These are phyloP conservation scores for Tylopilus subfusipes DNA, from an alignment of 768 basidiomycete genomes.

Conservation along the genomic window DNA sequence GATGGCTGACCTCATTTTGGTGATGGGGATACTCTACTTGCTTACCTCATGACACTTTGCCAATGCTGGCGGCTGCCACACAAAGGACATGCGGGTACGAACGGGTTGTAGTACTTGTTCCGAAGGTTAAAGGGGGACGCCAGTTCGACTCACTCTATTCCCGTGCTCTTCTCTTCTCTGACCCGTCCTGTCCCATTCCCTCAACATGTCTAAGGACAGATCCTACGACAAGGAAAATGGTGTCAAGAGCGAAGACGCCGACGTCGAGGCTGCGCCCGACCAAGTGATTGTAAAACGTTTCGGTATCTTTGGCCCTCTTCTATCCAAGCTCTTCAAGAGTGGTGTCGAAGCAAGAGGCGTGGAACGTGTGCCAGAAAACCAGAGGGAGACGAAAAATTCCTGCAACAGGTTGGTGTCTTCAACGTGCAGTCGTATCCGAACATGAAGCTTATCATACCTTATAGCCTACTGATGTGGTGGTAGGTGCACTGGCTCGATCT, in stretches of 20 bases:
- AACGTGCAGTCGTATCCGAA: neutral
- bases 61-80: no score
- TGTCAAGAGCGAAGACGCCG: neutral
- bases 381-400: constrained; percentile 41
- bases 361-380: constrained; percentile 50
- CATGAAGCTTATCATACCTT: constrained; percentile 1
- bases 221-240: constrained; percentile 23
- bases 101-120: neutral
- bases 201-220: constrained; percentile 6
- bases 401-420: constrained; percentile 40
- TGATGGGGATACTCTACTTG: neutral
- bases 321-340: constrained; percentile 40
- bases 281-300: constrained; percentile 29
- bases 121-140: neutral
- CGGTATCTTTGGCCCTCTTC: constrained; percentile 27
- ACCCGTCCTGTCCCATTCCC: neutral
- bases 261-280: constrained; percentile 28
- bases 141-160: neutral
- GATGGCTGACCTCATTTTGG: no score
- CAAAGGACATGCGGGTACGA: neutral
- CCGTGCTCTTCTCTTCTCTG: neutral
- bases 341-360: constrained; percentile 59
- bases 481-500: constrained; percentile 6
- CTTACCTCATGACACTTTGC: neutral
- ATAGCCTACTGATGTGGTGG: constrained; percentile 47